These are phyloP conservation scores for Agaricus subrufescens DNA, from an alignment of 768 basidiomycete species.

Conservation along the genomic window DNA sequence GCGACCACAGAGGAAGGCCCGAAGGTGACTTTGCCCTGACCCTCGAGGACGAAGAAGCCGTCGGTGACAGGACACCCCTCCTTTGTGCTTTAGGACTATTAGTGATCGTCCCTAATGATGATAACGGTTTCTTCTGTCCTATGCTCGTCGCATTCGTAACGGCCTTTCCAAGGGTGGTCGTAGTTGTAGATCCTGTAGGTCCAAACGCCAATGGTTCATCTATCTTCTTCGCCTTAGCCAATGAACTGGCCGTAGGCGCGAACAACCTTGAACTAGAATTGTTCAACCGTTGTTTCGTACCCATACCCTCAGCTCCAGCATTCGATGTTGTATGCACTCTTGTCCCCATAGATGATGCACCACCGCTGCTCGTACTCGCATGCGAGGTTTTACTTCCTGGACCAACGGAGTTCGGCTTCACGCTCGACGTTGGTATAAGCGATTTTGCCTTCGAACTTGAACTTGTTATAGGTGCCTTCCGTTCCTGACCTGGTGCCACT, in stretches of 20 bases:
- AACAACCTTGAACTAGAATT: slow-evolving; percentile 44
- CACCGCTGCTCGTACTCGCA: slow-evolving; percentile 13
- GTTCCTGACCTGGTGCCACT: background rate
- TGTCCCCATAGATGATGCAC: slow-evolving; percentile 43
- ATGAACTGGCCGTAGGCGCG: slow-evolving; percentile 74
- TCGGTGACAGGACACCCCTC: background rate
- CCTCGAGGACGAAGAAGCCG: background rate
- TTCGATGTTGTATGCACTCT: slow-evolving; percentile 18
- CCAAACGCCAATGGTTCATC: slow-evolving; percentile 3
- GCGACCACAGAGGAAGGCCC: slow-evolving; percentile 8
- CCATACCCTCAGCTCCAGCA: slow-evolving; percentile 20
- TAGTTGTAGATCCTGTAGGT: background rate
- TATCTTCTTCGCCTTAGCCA: slow-evolving; percentile 47
- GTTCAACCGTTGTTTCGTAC: slow-evolving; percentile 17
- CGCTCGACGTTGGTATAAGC: slow-evolving; percentile 16
- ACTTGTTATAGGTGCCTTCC: background rate
- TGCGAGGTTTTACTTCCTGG: slow-evolving; percentile 8
- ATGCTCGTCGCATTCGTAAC: background rate
- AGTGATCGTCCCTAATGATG: slow-evolving; percentile 28
- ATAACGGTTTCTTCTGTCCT: slow-evolving; percentile 12
- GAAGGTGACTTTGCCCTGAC: background rate
- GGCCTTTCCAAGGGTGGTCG: too few species aligned
- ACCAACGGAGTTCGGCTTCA: background rate
- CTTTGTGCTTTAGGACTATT: slow-evolving; percentile 21
- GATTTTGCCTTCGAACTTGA: slow-evolving; percentile 19